Conservation (phyloP, 768 basidiomycete species). For the Imleria badia region DNA sequence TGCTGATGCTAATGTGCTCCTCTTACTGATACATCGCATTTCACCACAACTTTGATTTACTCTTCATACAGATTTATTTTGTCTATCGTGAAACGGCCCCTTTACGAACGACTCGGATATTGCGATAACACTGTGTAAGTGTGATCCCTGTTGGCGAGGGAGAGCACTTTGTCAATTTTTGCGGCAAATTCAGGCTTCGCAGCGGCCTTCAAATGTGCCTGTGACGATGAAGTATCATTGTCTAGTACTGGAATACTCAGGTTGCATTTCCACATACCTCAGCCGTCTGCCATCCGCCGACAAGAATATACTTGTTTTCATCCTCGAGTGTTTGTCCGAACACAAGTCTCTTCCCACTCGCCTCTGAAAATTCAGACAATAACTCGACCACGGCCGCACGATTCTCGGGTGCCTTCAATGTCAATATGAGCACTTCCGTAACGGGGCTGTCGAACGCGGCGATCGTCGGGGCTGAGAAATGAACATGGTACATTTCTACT, state of each 20-base stretch:
- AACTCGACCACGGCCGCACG: slow-evolving; percentile 14
- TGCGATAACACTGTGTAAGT: slow-evolving; percentile 12
- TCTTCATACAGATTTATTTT: too few relatives aligned
- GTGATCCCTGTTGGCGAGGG: slow-evolving; percentile 18
- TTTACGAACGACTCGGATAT: too few relatives aligned
- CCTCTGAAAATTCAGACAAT: slow-evolving; percentile 12
- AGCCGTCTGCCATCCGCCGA: slow-evolving; percentile 23
- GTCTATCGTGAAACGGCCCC: too few relatives aligned
- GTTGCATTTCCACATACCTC: slow-evolving; percentile 19
- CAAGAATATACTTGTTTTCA: slow-evolving; percentile 16
- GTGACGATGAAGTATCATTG: neutral
- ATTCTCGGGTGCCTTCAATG: slow-evolving; percentile 24
- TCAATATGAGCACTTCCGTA: slow-evolving; percentile 18
- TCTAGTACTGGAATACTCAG: neutral
- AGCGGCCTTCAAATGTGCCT: slow-evolving; percentile 17
- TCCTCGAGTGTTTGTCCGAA: slow-evolving; percentile 24
- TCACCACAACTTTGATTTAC: too few relatives aligned
- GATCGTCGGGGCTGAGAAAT: slow-evolving; percentile 13
- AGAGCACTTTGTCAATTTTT: slow-evolving; percentile 4
- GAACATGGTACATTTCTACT: slow-evolving; percentile 20
- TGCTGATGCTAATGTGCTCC: too few relatives aligned
- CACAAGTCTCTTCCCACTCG: slow-evolving; percentile 8
- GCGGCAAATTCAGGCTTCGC: slow-evolving; percentile 7
- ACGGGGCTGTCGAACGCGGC: slow-evolving; percentile 23
- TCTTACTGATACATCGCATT: too few relatives aligned